Evolutionary conservation across 2,329 filamentous ascomycete genomes (phyloP).

Genomic region (Aspergillus pseudotamarii): DNA sequence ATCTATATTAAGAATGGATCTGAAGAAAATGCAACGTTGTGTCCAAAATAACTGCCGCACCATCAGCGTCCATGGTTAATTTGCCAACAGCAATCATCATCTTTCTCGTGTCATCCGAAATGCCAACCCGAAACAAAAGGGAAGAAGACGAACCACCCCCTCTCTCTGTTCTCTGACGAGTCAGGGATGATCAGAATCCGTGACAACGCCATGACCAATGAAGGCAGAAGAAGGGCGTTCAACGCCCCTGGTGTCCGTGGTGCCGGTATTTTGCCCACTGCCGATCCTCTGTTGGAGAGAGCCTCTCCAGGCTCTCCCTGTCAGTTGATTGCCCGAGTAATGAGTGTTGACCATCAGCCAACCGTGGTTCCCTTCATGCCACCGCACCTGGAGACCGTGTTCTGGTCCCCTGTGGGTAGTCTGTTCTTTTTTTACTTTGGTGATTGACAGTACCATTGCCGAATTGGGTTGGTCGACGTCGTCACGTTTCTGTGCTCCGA

Average conservation of each 20-base stretch:
- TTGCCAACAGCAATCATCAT: conserved; percentile 9
- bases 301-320: not conserved
- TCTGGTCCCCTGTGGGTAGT: conserved; percentile 1
- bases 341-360: not conserved
- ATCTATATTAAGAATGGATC: conserved; percentile 1
- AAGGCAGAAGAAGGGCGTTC: not conserved
- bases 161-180: not conserved
- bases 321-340: not conserved
- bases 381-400: conserved; percentile 6
- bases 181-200: not conserved
- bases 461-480: not conserved
- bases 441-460: conserved; percentile 8
- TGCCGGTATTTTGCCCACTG: not conserved
- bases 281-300: not conserved
- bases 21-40: conserved; percentile 14
- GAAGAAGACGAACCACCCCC: not conserved
- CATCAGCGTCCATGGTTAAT: not conserved
- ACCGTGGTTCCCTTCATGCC: conserved; percentile 20
- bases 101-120: conserved; percentile 11
- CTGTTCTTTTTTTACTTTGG: conserved; percentile 21
- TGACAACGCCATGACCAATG: not conserved
- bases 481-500: not conserved
- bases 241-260: not conserved
- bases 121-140: conserved; percentile 3
- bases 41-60: not conserved